Evolutionary conservation across 495 filamentous ascomycete genomes (phyloP).

Genomic region (Trichoderma virens): DNA sequence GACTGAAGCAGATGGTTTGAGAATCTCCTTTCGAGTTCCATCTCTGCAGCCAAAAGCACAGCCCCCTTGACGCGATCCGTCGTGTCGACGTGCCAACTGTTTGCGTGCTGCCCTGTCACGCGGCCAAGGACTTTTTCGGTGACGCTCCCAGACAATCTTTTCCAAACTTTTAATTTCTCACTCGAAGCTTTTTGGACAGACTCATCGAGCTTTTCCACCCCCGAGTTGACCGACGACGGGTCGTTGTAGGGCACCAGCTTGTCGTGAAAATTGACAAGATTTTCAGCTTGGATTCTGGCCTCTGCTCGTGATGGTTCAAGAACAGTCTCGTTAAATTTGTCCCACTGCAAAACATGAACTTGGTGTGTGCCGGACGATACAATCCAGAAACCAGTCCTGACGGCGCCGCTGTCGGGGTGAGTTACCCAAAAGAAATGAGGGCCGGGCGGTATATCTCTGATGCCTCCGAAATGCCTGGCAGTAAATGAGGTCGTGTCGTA

Average conservation of each 20-base stretch:
- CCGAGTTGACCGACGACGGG: background rate
- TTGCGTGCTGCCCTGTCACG: constrained; percentile 35
- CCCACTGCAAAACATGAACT: constrained; percentile 53
- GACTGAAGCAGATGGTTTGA: constrained; percentile 11
- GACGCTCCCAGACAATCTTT: constrained; percentile 43
- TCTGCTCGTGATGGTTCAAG: constrained; percentile 29
- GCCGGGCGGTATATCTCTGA: constrained; percentile 51
- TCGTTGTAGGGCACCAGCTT: constrained; percentile 32
- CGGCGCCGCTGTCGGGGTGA: constrained; percentile 34
- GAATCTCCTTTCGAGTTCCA: constrained; percentile 10
- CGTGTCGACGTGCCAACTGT: constrained; percentile 48
- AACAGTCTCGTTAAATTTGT: constrained; percentile 44
- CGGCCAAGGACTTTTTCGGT: constrained; percentile 35
- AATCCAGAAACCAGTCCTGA: constrained; percentile 56
- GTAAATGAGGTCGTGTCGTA: constrained; percentile 37
- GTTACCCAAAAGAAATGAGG: constrained; percentile 53
- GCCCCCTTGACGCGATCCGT: constrained; percentile 27
- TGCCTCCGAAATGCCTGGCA: constrained; percentile 40
- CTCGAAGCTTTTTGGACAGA: background rate
- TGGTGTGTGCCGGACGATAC: constrained; percentile 27
- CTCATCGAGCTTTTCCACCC: background rate
- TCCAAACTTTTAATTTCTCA: constrained; percentile 24
- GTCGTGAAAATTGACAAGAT: constrained; percentile 27
- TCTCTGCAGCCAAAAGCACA: constrained; percentile 25
- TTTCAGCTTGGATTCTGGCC: constrained; percentile 24